Base-by-base conservation (phyloP, 139 green algal species). In the Chara braunii region DNA sequence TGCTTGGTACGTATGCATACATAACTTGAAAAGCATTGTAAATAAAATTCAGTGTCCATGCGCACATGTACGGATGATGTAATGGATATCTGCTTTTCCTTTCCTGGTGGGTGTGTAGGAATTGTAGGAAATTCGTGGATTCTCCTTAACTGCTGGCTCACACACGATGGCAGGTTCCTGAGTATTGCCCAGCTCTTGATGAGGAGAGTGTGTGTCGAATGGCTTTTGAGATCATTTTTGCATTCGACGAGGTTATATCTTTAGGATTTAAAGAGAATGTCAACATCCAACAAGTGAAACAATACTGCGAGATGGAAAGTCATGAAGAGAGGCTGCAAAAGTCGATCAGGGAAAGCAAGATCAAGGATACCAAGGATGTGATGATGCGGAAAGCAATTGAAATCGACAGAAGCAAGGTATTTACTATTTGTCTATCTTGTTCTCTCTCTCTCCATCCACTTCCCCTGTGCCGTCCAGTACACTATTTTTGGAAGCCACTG, bases 241-340 rank as follows among this genome's bases (percentile, higher is more conserved):
- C 94, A 0, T 99, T 99, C 80, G 94, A 99, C 61, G 94, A 99
- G 73, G 89, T 95, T 58, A 94, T 99, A 53, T 91, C 85, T 1
- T 60, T 91, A 35, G 94, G 94, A 2, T 77, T 94, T 76, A 95
- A 95, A 77, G 89, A 95, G 72, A 89, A 88, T 67, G 81, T 95
- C 56, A 92, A 82, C 0, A 74, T 94, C 30, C 37, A 70, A 50
- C 85, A 88, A 70, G 87, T 98, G 54, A 88, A 88, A 76, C 87
- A 95, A 72, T 97, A 95, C 77, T 94, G 84, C 28, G 91, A 96
- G 74, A 99, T 99, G 94, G 92, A 97, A 72, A 88, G 71, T 29
- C 87, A 95, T 48, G 94, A 97, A 75, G 94, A 99, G 88, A 97
- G 96, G 84, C 84, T 98, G 70, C 91, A 98, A 83, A 96, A 97